Evolutionary conservation across 2,329 filamentous ascomycete species (phyloP).

Genomic region (Bipolaris cookei): DNA sequence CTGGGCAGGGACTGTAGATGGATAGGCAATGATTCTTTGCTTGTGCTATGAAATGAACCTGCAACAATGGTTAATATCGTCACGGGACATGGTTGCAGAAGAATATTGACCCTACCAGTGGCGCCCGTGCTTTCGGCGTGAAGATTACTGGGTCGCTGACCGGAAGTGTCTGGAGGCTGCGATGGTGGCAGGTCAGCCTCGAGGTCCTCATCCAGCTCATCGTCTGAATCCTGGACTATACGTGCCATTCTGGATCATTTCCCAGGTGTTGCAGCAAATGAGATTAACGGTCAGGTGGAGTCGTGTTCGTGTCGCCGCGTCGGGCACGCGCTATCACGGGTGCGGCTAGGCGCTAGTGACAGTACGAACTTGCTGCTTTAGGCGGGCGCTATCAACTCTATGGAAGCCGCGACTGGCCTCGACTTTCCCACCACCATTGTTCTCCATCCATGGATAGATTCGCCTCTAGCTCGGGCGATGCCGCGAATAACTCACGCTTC

Average conservation of each 20-base stretch:
- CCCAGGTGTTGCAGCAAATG: neutral
- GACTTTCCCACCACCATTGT: neutral
- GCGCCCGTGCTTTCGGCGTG: conserved; percentile 34
- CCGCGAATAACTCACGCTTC: conserved; percentile 65
- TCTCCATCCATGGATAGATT: conserved; percentile 40
- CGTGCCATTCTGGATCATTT: conserved; percentile 29
- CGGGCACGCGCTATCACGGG: conserved; percentile 34
- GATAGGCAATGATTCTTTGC: conserved; percentile 34
- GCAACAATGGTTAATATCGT: neutral
- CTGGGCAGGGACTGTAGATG: conserved; percentile 29
- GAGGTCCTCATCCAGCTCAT: conserved; percentile 44
- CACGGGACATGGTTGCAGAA: neutral
- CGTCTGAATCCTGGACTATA: conserved; percentile 48
- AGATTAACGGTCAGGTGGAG: neutral
- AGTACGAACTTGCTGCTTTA: conserved; percentile 11
- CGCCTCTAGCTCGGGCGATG: conserved; percentile 26
- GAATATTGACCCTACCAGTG: conserved; percentile 31
- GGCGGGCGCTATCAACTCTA: conserved; percentile 10
- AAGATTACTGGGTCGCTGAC: conserved; percentile 15
- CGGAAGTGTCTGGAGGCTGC: conserved; percentile 25
- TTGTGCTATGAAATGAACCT: conserved; percentile 35
- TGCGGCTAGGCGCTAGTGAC: conserved; percentile 10
- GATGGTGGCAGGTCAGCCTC: conserved; percentile 18
- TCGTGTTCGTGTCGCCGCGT: conserved; percentile 19
- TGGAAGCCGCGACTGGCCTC: neutral